Base-by-base conservation (phyloP, 257 asterid species). In the Solanum corneliomulleri region DNA sequence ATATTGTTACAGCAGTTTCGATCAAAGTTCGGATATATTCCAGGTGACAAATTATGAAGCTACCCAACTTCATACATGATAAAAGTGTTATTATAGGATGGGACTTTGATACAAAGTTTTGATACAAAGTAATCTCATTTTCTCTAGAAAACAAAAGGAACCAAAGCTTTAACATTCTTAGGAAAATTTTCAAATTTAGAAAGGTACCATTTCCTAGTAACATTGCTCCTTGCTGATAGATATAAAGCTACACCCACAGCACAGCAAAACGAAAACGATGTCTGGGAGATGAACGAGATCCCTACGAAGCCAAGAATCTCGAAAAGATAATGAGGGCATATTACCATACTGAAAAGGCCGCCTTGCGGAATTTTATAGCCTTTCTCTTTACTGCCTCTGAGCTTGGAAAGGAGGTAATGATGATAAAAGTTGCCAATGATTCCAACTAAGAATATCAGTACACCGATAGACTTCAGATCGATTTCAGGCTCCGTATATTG, bases 151-250 rank as follows among this genome's bases (percentile, higher is more conserved):
- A 94, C 20, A 62, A 70, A 93, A n/a, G 98, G 97, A 89, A 95
- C 81, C 15, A 95, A 71, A 27, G 94, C 95, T 91, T 92, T 94
- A n/a, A 91, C 81, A 88, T 90, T 88, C 74, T 89, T 47, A 4
- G 97, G 95, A 18, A 95, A 95, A 80, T 94, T 93, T 25, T 93
- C 94, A 74, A 94, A 95, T 90, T 95, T 94, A 56, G 95, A 91
- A 33, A 56, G 13, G 82, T 95, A 95, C 98, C 97, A 95, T 86
- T 89, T 90, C 87, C 93, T 90, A 3, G 97, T 94, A 71, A 94
- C 94, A 47, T 31, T 81, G 41, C 97, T 95, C 92, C 97, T 89
- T 27, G 95, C 96, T 69, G 85, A 71, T 85, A 95, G 82, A 86
- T 92, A 95, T 12, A 88, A 68, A 4, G 87, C 45, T 4, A 91